These are phyloP conservation scores for Cordyceps militaris DNA, from an alignment of 2,329 filamentous ascomycete genomes.

Conservation along the genomic window DNA sequence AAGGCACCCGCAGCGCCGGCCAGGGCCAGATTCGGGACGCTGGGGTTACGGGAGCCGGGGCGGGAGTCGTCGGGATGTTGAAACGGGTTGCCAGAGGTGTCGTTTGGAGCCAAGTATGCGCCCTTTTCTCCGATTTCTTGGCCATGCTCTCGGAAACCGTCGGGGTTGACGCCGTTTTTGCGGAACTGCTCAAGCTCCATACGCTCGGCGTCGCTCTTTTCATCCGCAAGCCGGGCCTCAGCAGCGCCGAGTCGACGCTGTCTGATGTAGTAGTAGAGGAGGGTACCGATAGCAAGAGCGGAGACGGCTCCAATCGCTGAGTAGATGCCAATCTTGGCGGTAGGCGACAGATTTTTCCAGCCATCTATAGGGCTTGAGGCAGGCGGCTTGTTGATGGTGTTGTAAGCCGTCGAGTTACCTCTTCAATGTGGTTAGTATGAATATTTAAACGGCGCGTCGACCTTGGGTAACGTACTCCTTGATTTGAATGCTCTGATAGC, in stretches of 20 bases:
- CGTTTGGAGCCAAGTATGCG: background rate
- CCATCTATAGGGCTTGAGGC: conserved; percentile 43
- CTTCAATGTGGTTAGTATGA: conserved; percentile 26
- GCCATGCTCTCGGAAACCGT: conserved; percentile 31
- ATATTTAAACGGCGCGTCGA: background rate
- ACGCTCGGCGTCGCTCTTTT: conserved; percentile 40
- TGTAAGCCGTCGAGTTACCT: conserved; percentile 50
- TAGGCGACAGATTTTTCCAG: conserved; percentile 43
- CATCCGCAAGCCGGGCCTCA: conserved; percentile 42
- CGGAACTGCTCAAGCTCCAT: conserved; percentile 44
- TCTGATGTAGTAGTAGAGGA: conserved; percentile 47
- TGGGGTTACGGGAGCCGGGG: conserved; percentile 5
- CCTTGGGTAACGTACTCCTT: conserved; percentile 37
- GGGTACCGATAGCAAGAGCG: conserved; percentile 33
- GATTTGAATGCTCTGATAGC: conserved; percentile 57
- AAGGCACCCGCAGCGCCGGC: conserved; percentile 2
- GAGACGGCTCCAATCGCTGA: conserved; percentile 37
- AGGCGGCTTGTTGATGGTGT: conserved; percentile 34
- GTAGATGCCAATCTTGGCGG: conserved; percentile 48
- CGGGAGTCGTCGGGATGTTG: conserved; percentile 9
- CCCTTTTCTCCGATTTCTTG: conserved; percentile 17
- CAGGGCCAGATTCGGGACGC: background rate
- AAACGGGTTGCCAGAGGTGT: conserved; percentile 5
- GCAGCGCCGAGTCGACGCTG: conserved; percentile 45
- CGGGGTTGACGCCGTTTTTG: conserved; percentile 41